phyloP scores from a whole-genome alignment of 768 basidiomycete genomes.

The Phaeolepiota aurea region DNA sequence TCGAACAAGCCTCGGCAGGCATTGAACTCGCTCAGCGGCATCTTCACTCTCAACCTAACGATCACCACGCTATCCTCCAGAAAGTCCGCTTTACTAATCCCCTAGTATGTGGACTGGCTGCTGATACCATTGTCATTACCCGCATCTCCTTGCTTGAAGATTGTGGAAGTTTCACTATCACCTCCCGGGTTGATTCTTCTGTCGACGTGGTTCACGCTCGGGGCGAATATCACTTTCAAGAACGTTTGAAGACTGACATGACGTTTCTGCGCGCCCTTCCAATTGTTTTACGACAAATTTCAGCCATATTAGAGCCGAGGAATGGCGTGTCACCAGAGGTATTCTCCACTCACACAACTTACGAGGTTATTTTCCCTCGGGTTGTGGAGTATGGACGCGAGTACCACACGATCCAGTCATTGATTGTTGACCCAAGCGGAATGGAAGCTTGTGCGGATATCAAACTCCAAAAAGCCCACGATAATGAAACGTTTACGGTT shows the following conservation, averaged over 20 bases:
- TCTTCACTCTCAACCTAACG: constrained; percentile 14
- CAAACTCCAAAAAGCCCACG: constrained; percentile 24
- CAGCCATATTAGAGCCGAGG: constrained; percentile 18
- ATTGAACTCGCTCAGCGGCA: constrained; percentile 26
- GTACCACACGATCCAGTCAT: constrained; percentile 49
- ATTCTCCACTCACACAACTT: constrained; percentile 47
- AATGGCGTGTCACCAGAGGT: constrained; percentile 26
- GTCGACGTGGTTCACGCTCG: constrained; percentile 32
- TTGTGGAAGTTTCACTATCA: constrained; percentile 36
- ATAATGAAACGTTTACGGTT: constrained; percentile 25
- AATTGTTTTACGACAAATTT: constrained; percentile 22
- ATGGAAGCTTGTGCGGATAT: constrained; percentile 46
- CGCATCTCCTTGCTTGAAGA: constrained; percentile 27
- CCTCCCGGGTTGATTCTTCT: constrained; percentile 24
- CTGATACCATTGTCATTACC: constrained; percentile 25
- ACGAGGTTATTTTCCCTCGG: constrained; percentile 62
- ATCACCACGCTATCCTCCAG: constrained; percentile 30
- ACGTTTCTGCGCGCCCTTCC: constrained; percentile 31
- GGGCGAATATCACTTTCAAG: constrained; percentile 35
- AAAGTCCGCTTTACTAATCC: constrained; percentile 44
- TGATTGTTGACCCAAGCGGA: constrained; percentile 39
- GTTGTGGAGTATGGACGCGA: constrained; percentile 53
- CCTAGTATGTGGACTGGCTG: constrained; percentile 33
- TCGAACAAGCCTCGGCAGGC: constrained; percentile 46
- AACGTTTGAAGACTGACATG: constrained; percentile 17